A percentile compares a stretch with the other conserved stretches of the same genome.
phyloP scores from a whole-genome alignment of 2,329 filamentous ascomycete species.

The Fusarium gaditjirri region DNA sequence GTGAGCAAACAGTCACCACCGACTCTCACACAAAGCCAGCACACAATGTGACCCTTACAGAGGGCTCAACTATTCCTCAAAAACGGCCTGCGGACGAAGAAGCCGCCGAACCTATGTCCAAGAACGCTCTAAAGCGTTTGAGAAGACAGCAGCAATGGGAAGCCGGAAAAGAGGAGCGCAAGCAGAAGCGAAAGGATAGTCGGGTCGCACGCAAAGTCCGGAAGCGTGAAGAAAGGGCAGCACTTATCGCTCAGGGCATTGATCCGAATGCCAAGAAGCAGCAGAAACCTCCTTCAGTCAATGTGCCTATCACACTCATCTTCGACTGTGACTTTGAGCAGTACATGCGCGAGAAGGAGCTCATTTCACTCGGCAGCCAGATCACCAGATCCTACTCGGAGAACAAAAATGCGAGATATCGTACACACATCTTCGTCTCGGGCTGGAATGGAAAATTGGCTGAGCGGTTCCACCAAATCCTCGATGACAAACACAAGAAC shows the following conservation, averaged over 20 bases:
- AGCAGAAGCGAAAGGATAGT: constrained; percentile 65
- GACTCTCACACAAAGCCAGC: background rate
- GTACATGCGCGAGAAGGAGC: constrained; percentile 87
- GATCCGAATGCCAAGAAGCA: constrained; percentile 52
- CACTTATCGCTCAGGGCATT: constrained; percentile 60
- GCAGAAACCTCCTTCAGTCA: constrained; percentile 55
- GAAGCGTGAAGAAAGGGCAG: constrained; percentile 61
- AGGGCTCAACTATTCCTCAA: constrained; percentile 3
- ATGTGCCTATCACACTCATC: constrained; percentile 81
- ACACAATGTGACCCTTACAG: background rate
- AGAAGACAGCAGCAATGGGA: constrained; percentile 80
- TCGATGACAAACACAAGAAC: constrained; percentile 75
- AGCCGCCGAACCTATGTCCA: constrained; percentile 67
- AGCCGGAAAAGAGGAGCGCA: constrained; percentile 70
- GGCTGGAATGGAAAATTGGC: constrained; percentile 81
- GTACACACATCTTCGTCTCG: constrained; percentile 78
- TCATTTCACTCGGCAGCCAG: constrained; percentile 83
- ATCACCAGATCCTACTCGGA: constrained; percentile 91
- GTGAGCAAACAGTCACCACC: background rate
- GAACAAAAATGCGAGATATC: constrained; percentile 75
- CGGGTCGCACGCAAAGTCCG: constrained; percentile 59
- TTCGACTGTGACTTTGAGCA: constrained; percentile 94
- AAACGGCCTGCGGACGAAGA: constrained; percentile 19
- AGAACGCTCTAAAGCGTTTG: constrained; percentile 86
- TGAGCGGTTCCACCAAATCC: constrained; percentile 80